Base-by-base conservation (phyloP, 2,329 filamentous ascomycete genomes). In the Phyllosticta paracitricarpa region DNA sequence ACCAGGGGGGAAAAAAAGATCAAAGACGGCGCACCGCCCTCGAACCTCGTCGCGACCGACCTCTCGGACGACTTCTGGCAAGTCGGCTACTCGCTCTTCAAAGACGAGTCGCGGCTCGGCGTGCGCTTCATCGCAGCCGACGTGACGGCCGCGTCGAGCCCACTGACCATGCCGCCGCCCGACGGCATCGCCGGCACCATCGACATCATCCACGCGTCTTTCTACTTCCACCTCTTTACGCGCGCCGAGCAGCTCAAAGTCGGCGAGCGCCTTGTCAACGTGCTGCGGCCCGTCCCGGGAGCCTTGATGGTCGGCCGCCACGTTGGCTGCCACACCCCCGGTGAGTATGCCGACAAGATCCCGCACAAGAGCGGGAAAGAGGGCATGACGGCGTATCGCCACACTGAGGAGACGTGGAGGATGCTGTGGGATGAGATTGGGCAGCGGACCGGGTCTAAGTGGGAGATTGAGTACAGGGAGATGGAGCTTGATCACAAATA, bases 251-350 rank as follows among this genome's bases (percentile, higher is more conserved):
- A 73, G 56, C 28, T 75, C 26, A 52, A 64, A n/a, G 67, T 70
- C 2, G 73, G 69, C 2, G 72, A 70, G 61, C 65, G 66, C n/a
- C 65, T 76, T 7, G 67, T 72, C 17, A 58, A 58, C 10, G 64
- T 77, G 17, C 65, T 75, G n/a, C 64, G 64, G 10, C 66, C 70
- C 19, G 74, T 76, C 65, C 72, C 75, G 0, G 76, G 76, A 0
- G 77, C 76, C 9, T 73, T 81, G 66, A 77, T 84, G 30, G 77
- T 82, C 58, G 81, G 82, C 33, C 75, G 78, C 12, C 81, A 84
- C 33, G 73, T 81, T 30, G 80, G 81, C 33, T 60, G 68, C 8
- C 54, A 65, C 3, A 64, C 65, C 12, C 64, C 69, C 9, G 40
- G 12, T 40, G n/a, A 25, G 17, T n/a, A 22, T 10, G 56, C 12